Conservation (phyloP, 768 basidiomycete genomes). For the Hericium coralloides region DNA sequence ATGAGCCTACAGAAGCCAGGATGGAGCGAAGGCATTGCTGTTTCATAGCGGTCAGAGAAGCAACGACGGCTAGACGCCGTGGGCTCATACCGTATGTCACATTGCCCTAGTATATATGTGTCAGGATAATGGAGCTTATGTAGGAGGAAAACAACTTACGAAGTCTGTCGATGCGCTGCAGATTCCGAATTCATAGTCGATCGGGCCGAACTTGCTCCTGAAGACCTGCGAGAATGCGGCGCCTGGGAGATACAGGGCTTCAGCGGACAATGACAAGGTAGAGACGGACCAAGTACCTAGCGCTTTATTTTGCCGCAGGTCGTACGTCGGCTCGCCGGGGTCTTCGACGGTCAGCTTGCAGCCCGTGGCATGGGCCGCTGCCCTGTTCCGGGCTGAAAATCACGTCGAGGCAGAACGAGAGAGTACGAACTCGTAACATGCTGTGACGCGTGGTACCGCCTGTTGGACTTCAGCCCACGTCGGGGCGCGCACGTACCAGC, state of each 20-base stretch:
- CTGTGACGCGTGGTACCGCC: constrained; percentile 48
- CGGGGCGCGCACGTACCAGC: constrained; percentile 70
- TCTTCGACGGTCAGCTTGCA: constrained; percentile 40
- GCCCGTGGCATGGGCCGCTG: constrained; percentile 58
- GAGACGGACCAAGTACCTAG: constrained; percentile 32
- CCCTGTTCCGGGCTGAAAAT: constrained; percentile 29
- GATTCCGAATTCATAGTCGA: constrained; percentile 63
- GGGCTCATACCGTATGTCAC: constrained; percentile 53
- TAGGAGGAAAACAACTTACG: constrained; percentile 33
- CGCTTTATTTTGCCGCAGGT: constrained; percentile 60
- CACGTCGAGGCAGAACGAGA: neutral
- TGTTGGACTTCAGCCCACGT: constrained; percentile 50
- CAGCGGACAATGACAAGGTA: neutral
- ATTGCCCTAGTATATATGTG: constrained; percentile 43
- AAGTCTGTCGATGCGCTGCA: constrained; percentile 74
- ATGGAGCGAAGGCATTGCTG: constrained; percentile 59
- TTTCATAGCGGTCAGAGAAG: neutral
- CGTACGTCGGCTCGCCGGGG: constrained; percentile 29
- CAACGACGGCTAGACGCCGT: too few species aligned
- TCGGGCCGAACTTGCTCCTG: constrained; percentile 47
- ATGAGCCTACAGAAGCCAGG: constrained; percentile 51
- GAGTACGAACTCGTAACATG: constrained; percentile 59
- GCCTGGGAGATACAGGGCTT: constrained; percentile 28
- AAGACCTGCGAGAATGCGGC: constrained; percentile 56
- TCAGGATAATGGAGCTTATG: too few species aligned